Conservation (phyloP, 2,329 filamentous ascomycete species). For the Fusarium paranaense region DNA sequence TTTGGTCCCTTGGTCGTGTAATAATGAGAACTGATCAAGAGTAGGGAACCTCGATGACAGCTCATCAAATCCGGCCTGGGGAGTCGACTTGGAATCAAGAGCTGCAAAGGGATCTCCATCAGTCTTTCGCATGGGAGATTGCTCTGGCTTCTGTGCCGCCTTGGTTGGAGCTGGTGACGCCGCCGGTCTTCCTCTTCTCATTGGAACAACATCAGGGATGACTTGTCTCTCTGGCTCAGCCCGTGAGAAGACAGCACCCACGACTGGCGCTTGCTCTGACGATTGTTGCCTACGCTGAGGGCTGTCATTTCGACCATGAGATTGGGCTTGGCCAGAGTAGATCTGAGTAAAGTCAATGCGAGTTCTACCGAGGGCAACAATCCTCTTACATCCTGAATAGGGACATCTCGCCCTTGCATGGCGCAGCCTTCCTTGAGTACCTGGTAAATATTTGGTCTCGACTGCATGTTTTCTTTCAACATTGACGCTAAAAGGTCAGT, state of each 20-base stretch:
- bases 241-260: constrained; percentile 87
- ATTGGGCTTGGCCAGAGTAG: constrained; percentile 72
- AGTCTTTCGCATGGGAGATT: constrained; percentile 73
- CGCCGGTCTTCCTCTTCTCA: constrained; percentile 82
- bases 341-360: constrained; percentile 64
- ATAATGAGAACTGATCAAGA: constrained; percentile 89
- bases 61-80: constrained; percentile 75
- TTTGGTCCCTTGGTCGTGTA: constrained; percentile 85
- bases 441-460: constrained; percentile 92
- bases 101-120: constrained; percentile 89
- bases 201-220: constrained; percentile 91
- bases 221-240: constrained; percentile 75
- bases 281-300: constrained; percentile 65
- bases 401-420: constrained; percentile 88
- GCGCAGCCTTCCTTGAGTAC: constrained; percentile 86
- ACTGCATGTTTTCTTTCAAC: constrained; percentile 84
- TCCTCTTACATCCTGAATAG: constrained; percentile 85
- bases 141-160: constrained; percentile 62
- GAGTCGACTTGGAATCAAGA: constrained; percentile 73
- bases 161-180: constrained; percentile 50
- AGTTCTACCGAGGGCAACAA: not conserved
- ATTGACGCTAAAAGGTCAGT: constrained; percentile 75
- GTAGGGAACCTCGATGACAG: constrained; percentile 88
- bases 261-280: constrained; percentile 66
- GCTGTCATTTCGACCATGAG: constrained; percentile 68